These are phyloP conservation scores for Moricandia moricandioides DNA, from an alignment of 345 rosid species.

Conservation along the genomic window DNA sequence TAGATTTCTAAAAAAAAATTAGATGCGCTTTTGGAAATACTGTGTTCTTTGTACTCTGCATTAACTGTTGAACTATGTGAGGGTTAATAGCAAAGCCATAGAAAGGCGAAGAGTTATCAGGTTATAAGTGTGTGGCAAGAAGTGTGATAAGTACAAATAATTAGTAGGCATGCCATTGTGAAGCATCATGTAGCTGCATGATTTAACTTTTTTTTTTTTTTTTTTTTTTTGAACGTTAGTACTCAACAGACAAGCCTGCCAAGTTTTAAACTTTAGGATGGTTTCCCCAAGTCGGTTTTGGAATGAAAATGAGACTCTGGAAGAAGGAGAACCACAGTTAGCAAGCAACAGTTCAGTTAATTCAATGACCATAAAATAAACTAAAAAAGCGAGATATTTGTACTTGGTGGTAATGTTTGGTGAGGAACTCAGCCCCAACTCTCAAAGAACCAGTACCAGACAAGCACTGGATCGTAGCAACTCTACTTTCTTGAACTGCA, in stretches of 20 bases:
- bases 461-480: slow-evolving; percentile 84
- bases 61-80: background rate
- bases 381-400: background rate
- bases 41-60: background rate
- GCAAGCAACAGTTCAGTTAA: background rate
- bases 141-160: background rate
- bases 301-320: slow-evolving; percentile 80
- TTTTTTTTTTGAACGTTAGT: no score
- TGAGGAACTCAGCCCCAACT: slow-evolving; percentile 92
- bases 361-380: slow-evolving; percentile 11
- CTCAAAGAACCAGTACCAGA: slow-evolving; percentile 95
- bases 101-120: no score
- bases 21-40: background rate
- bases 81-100: background rate
- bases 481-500: slow-evolving; percentile 63
- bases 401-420: slow-evolving; percentile 71
- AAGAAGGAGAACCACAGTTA: slow-evolving; percentile 30
- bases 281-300: slow-evolving; percentile 96
- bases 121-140: no score
- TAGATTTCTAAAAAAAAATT: slow-evolving; percentile 4
- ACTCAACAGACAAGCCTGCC: slow-evolving; percentile 81
- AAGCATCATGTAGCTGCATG: background rate
- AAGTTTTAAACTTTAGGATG: slow-evolving; percentile 80
- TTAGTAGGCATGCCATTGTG: background rate
- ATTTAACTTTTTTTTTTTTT: no score